Conservation (phyloP, 768 basidiomycete genomes). For the Lyophyllum atratum region DNA sequence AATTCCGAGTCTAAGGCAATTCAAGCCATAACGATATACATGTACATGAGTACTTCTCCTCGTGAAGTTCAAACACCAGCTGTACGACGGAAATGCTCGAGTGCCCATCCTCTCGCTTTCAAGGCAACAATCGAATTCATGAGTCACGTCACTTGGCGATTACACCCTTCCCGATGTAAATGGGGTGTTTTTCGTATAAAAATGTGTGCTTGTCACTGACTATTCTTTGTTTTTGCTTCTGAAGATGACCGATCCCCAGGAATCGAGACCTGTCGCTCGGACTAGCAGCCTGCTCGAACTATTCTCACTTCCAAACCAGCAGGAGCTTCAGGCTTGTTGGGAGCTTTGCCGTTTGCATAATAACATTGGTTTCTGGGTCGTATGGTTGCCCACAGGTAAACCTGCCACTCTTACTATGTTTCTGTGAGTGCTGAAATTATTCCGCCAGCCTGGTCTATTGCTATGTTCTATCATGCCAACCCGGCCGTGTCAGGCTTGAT, state of each 20-base stretch:
- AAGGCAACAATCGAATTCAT: too few relatives aligned
- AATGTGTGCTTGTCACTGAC: too few relatives aligned
- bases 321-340: slow-evolving; percentile 30
- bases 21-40: too few relatives aligned
- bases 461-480: slow-evolving; percentile 30
- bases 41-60: too few relatives aligned
- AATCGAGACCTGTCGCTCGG: not conserved
- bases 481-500: slow-evolving; percentile 15
- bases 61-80: too few relatives aligned
- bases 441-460: slow-evolving; percentile 29
- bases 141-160: too few relatives aligned
- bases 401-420: not conserved
- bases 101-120: too few relatives aligned
- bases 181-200: too few relatives aligned
- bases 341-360: slow-evolving; percentile 33
- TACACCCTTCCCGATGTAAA: too few relatives aligned
- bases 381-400: slow-evolving; percentile 29
- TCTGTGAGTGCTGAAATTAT: not conserved
- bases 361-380: slow-evolving; percentile 34
- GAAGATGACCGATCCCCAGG: not conserved
- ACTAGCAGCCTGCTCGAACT: not conserved
- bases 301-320: not conserved
- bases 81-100: too few relatives aligned
- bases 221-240: not conserved
- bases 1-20: too few relatives aligned